These are phyloP conservation scores for Pleurozium schreberi DNA, from an alignment of 225 moss, liverwort and hornwort species.

Conservation along the genomic window DNA sequence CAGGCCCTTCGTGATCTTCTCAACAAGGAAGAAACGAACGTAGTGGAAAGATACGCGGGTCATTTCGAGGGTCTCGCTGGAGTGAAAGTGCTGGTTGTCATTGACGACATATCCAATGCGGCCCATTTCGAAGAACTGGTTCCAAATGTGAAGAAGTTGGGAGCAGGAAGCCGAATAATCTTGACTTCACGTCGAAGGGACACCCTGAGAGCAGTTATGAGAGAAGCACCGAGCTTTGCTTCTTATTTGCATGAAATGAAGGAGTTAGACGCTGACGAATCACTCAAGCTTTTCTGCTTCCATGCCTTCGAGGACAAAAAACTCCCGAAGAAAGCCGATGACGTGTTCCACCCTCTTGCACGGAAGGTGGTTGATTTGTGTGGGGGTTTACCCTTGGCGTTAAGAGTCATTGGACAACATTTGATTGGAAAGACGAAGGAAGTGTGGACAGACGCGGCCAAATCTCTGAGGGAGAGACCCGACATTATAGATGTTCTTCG, in stretches of 20 bases:
- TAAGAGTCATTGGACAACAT: conserved; percentile 1
- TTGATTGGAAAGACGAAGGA: background rate
- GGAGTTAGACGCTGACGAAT: background rate
- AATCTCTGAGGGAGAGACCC: background rate
- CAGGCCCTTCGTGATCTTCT: conserved; percentile 1
- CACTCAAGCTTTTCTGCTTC: background rate
- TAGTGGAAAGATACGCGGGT: background rate
- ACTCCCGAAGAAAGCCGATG: background rate
- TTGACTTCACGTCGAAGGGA: background rate
- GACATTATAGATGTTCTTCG: background rate
- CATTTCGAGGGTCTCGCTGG: background rate
- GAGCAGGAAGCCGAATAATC: conserved; percentile 9
- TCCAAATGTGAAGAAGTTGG: conserved; percentile 1
- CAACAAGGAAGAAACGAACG: background rate
- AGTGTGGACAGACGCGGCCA: conserved; percentile 1
- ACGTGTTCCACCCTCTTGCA: background rate
- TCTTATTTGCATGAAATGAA: background rate
- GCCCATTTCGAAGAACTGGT: conserved; percentile 6
- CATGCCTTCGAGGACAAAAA: background rate
- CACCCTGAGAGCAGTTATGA: background rate
- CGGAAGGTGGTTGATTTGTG: background rate
- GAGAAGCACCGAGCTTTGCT: background rate
- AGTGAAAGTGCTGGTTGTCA: conserved; percentile 4
- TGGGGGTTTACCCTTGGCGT: conserved; percentile 15
- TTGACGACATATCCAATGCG: conserved; percentile 1